Percentiles rank a stretch among this genome's conserved stretches.
phyloP scores from a whole-genome alignment of 805 yeast species.

The Candida cerambycidarum region DNA sequence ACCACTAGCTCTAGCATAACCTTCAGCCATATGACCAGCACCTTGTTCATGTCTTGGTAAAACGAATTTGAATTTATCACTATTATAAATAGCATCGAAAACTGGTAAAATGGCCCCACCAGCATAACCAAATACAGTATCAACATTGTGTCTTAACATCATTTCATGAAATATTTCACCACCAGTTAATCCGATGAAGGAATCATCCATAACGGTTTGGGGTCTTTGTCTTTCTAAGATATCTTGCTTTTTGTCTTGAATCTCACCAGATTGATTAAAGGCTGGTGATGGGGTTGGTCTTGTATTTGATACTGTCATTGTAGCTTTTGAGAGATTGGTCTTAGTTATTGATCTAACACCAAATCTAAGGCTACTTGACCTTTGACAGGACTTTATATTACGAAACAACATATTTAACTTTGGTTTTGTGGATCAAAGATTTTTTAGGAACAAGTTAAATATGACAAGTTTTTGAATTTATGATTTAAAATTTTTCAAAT shows the following conservation, averaged over 20 bases:
- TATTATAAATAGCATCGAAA: constrained; percentile 93
- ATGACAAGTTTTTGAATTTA: neutral
- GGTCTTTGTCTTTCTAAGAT: constrained; percentile 15
- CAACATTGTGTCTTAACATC: constrained; percentile 96
- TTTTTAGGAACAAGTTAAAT: neutral
- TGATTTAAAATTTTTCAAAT: constrained; percentile 18
- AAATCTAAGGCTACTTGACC: neutral
- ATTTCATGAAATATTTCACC: constrained; percentile 98
- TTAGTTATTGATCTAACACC: constrained; percentile 14
- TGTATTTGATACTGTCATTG: constrained; percentile 23
- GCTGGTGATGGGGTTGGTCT: constrained; percentile 52
- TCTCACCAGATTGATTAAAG: constrained; percentile 37
- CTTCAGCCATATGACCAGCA: constrained; percentile 99
- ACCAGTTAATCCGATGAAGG: constrained; percentile 94
- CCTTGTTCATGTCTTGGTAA: constrained; percentile 98
- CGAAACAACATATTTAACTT: constrained; percentile 16
- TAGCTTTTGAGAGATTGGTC: constrained; percentile 22
- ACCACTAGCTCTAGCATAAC: constrained; percentile 93
- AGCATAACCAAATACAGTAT: constrained; percentile 95
- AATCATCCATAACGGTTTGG: constrained; percentile 60
- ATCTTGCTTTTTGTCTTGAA: constrained; percentile 13
- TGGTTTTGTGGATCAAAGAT: neutral
- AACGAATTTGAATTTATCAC: constrained; percentile 83
- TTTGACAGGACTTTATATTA: constrained; percentile 17
- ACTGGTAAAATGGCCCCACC: constrained; percentile 99